These are phyloP conservation scores for Nidularia pulvinata DNA, from an alignment of 768 basidiomycete species.

Conservation along the genomic window DNA sequence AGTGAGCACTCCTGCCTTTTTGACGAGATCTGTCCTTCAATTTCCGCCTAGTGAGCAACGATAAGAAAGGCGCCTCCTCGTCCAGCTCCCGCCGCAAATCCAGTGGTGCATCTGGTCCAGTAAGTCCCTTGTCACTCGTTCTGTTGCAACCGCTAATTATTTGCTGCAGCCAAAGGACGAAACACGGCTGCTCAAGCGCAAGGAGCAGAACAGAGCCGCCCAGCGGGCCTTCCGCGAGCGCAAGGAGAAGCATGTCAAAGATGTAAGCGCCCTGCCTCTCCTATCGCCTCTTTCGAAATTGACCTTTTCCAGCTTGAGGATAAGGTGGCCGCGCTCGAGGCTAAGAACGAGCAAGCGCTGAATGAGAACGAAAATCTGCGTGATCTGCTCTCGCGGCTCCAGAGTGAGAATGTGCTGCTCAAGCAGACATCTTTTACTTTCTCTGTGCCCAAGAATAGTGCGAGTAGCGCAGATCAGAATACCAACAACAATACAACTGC, in stretches of 20 bases:
- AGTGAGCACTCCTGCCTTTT: conserved; percentile 30
- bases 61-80: conserved; percentile 17
- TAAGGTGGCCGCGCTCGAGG: conserved; percentile 84
- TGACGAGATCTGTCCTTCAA: not conserved
- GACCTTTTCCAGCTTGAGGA: conserved; percentile 73
- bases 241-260: conserved; percentile 97
- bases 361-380: conserved; percentile 90
- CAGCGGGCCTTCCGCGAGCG: conserved; percentile 97
- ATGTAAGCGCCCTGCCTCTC: conserved; percentile 54
- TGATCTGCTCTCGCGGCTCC: conserved; percentile 81
- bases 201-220: conserved; percentile 96
- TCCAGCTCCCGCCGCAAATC: conserved; percentile 9
- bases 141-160: not conserved
- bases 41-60: conserved; percentile 15
- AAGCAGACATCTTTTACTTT: conserved; percentile 88
- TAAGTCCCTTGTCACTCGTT: not conserved
- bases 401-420: conserved; percentile 83
- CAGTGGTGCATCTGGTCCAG: not conserved
- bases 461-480: conserved; percentile 8
- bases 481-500: not conserved
- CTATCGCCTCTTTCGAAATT: conserved; percentile 3
- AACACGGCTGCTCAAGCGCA: conserved; percentile 78
- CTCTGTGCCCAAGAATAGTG: conserved; percentile 61
- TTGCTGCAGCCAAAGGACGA: conserved; percentile 60
- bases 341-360: conserved; percentile 69